Evolutionary conservation across 176 grass and related monocot species (phyloP), one percentile per base, ranked within the genome.

Genomic region (Aegilops longissima): DNA sequence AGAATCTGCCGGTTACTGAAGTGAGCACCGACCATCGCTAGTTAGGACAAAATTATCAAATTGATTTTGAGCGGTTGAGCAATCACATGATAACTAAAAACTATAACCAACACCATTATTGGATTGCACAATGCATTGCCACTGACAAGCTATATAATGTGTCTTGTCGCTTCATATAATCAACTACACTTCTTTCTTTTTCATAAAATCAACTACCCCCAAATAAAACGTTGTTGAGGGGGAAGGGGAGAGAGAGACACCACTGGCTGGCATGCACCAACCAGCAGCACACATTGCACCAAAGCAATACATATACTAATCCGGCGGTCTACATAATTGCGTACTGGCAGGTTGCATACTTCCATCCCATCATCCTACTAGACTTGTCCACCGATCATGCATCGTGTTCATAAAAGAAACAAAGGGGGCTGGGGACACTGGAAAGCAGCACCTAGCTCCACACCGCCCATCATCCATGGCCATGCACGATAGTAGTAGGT

Each of bases 261-360:
- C 25, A 30, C 23, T 27, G 23, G 24, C 10, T 12, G 23, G 16
- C 14, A 20, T 36, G 36, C 20, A 73, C 38, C 70, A 73, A 44
- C 5, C 40, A 73, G 21, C 39, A 73, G 21, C 72, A 49, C 40
- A 75, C 72, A 49, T 75, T 49, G 72, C 72, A 47, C 3, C 27
- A 75, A 75, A 75, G 72, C 42, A 27, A 6, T 23, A 16, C 23
- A 72, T 29, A 75, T 49, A 24, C 42, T 18, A 14, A 14, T n/a
- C 14, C 9, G 63, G 25, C 59, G 35, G 40, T 69, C 18, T 69
- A 75, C 54, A 76, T 76, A 70, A 77, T 90, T 90, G 77, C n/a
- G 9, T 56, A 34, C 35, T 12, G 29, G 76, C 31, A 65, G 75
- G 69, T 81, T 81, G 77, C 83, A 76, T 25, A 69, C 23, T 21